A percentile compares a stretch with the other conserved stretches of the same genome.
phyloP scores from a whole-genome alignment of 2,329 filamentous ascomycete genomes.

The Curvularia hawaiiensis region DNA sequence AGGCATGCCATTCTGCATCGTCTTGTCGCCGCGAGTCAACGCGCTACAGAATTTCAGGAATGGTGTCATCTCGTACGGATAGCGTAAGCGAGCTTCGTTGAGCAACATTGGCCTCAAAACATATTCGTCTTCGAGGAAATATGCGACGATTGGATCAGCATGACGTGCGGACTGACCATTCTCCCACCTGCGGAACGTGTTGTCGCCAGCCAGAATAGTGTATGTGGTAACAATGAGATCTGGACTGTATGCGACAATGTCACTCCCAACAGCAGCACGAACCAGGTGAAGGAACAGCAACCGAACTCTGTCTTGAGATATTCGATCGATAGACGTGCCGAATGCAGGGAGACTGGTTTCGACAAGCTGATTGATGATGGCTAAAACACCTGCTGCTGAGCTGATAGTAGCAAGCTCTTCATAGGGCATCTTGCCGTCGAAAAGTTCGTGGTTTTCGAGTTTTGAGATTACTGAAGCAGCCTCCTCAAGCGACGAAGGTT shows the following conservation, averaged over 20 bases:
- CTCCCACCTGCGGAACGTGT: conserved; percentile 43
- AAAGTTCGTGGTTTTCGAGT: conserved; percentile 33
- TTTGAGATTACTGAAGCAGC: conserved; percentile 30
- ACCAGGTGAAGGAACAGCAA: conserved; percentile 72
- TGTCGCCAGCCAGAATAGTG: conserved; percentile 63
- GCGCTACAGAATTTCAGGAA: conserved; percentile 75
- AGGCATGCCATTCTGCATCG: conserved; percentile 56
- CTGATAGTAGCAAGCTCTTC: conserved; percentile 36
- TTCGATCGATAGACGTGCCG: conserved; percentile 53
- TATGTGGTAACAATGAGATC: conserved; percentile 72
- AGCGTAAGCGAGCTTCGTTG: conserved; percentile 73
- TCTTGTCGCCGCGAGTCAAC: conserved; percentile 57
- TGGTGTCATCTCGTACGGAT: conserved; percentile 83
- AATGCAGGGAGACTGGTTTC: conserved; percentile 47
- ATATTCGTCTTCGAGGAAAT: conserved; percentile 61
- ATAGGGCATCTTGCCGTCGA: conserved; percentile 32
- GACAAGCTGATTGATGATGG: conserved; percentile 34
- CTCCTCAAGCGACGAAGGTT: conserved; percentile 34
- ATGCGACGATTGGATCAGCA: conserved; percentile 49
- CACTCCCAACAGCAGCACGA: conserved; percentile 63
- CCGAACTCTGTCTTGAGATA: conserved; percentile 68
- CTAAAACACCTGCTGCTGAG: conserved; percentile 31
- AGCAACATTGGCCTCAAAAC: conserved; percentile 65
- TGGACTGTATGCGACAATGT: conserved; percentile 71
- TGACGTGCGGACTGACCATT: conserved; percentile 26